Evolutionary conservation across 2,329 filamentous ascomycete genomes (phyloP), one percentile per base, ranked within the genome.

Genomic region (Colletotrichum truncatum): DNA sequence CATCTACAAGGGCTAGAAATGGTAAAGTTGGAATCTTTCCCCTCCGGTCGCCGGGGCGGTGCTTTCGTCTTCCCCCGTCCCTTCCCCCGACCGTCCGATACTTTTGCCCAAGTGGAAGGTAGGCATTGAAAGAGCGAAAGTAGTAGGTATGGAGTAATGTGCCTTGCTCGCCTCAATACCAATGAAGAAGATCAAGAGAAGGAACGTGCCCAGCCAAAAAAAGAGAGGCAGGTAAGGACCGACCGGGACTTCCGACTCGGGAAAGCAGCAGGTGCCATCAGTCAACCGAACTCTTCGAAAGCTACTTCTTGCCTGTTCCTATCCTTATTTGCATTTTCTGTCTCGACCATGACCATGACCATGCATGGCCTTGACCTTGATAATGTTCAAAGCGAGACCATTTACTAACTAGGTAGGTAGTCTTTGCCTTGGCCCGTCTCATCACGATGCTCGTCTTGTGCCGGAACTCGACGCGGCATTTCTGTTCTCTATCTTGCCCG

Each of bases 51-150:
- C 46, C 55, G 61, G 48, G 61, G 38, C 60, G 25, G 55, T 60
- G 30, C 46, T 21, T 60, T 4, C 21, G 23, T 23, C 28, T 16
- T 43, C 21, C 14, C 32, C 62, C 56, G 57, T 49, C n/a, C 34
- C 21, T 65, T 65, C 21, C 34, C 36, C 62, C 56, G 62, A 55
- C 49, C 26, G 43, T 49, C 62, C 62, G 62, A 62, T 25, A 30
- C 45, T 25, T 18, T 21, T 11, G 28, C 9, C 6, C 25, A 30
- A 10, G 25, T 26, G 28, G 26, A 26, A 21, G 28, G 12, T 30
- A 10, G 30, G 32, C 12, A 59, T 10, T 5, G 49, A 30, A 28
- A 18, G 32, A 28, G 28, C 23, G 12, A 48, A 12, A 11, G 18
- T n/a, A n/a, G n/a, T n/a, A n/a, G n/a, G n/a, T n/a, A n/a, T n/a